Percentiles rank a stretch among this genome's conserved stretches.
Evolutionary conservation across 2,329 filamentous ascomycete genomes (phyloP).

Genomic region (Xylogone sp.): DNA sequence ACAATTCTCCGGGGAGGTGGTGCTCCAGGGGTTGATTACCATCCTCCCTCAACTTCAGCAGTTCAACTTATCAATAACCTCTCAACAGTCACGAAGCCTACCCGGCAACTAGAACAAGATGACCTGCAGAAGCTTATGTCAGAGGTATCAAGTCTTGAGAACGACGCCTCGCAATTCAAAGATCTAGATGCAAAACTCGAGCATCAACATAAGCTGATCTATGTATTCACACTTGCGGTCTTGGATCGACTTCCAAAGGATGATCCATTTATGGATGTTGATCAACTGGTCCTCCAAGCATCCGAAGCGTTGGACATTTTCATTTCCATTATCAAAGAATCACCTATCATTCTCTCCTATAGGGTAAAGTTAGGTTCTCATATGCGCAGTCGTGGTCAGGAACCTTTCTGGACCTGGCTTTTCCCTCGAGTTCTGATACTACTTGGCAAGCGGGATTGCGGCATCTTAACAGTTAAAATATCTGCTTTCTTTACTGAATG

Average conservation of each 20-base stretch:
- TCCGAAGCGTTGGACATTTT: constrained; percentile 76
- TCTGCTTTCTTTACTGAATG: constrained; percentile 48
- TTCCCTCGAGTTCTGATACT: constrained; percentile 55
- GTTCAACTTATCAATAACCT: constrained; percentile 84
- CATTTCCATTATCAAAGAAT: constrained; percentile 69
- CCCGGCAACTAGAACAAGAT: constrained; percentile 62
- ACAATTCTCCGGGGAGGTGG: constrained; percentile 14
- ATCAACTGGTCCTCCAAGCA: constrained; percentile 54
- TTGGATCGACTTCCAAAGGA: constrained; percentile 66
- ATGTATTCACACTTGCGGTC: constrained; percentile 76
- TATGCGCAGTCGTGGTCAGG: constrained; percentile 47
- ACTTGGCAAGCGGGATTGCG: constrained; percentile 48
- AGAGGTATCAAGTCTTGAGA: constrained; percentile 57
- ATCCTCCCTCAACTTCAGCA: constrained; percentile 77
- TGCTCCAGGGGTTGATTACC: constrained; percentile 11
- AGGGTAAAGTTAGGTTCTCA: constrained; percentile 36
- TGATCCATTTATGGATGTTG: constrained; percentile 59
- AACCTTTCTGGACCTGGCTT: constrained; percentile 64
- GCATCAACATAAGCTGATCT: constrained; percentile 82
- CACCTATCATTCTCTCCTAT: constrained; percentile 62
- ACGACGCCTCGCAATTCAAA: constrained; percentile 41
- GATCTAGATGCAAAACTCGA: constrained; percentile 62
- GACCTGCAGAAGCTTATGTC: constrained; percentile 69
- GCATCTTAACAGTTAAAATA: constrained; percentile 46
- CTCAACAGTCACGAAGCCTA: constrained; percentile 58